Base-by-base conservation (phyloP, 495 filamentous ascomycete genomes). In the Penicillium samsonianum region DNA sequence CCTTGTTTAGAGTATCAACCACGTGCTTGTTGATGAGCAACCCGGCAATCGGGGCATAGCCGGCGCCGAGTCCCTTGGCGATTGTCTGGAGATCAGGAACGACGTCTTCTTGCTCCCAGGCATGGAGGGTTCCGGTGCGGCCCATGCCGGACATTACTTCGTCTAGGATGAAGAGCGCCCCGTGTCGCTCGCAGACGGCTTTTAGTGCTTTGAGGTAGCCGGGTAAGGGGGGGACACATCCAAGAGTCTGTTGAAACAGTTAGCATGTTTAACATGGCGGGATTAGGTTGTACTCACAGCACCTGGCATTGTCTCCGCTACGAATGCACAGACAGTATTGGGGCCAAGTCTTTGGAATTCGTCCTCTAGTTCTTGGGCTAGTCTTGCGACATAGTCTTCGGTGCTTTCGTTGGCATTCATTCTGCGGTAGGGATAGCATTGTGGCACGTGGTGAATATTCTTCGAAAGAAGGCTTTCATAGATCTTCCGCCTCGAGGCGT, bases 111-210 rank as follows among this genome's bases (percentile, higher is more conserved):
- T 81, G 78, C 57, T 87, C 77, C 82, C 84, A 89, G 8, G 84
- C 85, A 45, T 86, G 83, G 9, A 86, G 67, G 0, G 82, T 85
- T 0, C 86, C 86, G 0, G 77, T 79, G 7, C 84, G 75, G 0
- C 86, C 86, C 80, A 87, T 87, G 2, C 86, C 88, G 56, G 84
- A 85, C 86, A 91, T 90, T 22, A 89, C 83, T 55, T 91, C 88
- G 55, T 91, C 88, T 5, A 87, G 65, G 42, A 90, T 81, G 14
- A 88, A 67, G 16, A 90, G 71, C 0, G 81, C 82, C 4, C 83
- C 85, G 53, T 88, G 75, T 47, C 78, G 75, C n/a, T 81, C 68
- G 65, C 87, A 89, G 1, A 90, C 67, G 5, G 66, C 64, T 53
- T 76, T 76, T 67, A 88, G 78, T 12, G 80, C 82, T 49, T 74